Base-by-base conservation (phyloP, 106 monocot genomes). In the Dendrobium chrysotoxum region DNA sequence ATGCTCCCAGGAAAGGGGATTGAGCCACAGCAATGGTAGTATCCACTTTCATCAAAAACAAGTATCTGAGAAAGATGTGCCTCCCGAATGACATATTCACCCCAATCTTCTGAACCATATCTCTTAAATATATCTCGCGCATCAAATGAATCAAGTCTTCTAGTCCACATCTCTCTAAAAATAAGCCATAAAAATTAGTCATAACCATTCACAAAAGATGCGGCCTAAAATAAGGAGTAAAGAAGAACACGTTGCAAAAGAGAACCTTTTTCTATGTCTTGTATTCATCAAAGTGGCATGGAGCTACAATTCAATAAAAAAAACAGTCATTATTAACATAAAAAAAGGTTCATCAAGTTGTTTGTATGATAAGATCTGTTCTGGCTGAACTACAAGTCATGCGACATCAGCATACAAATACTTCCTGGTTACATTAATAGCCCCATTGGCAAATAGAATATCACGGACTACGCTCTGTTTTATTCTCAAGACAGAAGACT, bases 281-380 rank as follows among this genome's bases (percentile, higher is more conserved):
- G 79, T 87, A 84, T 95, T 95, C 89, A 98, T 89, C 83, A 98
- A 78, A 53, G 98, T 98, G 17, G 95, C 98, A 83, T 98, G 95
- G 17, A 98, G 78, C 98, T 98, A 89, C 79, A 88, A 47, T 76
- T 78, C 28, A 81, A 25, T 40, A 46, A 80, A 30, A 31, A 68
- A 25, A 28, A 53, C 0, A n/a, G 7, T 31, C 31, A 70, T 53
- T 68, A 78, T 46, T 78, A 38, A 8, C 39, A 61, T 44, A 30
- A 45, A 47, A 75, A 76, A 70, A 30, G 70, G 2, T 70, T 30
- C 31, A 47, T 11, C 46, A 26, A 7, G 15, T 42, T 41, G 15
- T 41, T 74, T 40, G 42, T 41, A 74, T 74, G 13, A 35, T 41
- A n/a, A n/a, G n/a, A 42, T 41, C 20, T 20, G n/a, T 44, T 42